Conservation (phyloP, 2,329 filamentous ascomycete genomes). For the Fusarium lateritium region DNA sequence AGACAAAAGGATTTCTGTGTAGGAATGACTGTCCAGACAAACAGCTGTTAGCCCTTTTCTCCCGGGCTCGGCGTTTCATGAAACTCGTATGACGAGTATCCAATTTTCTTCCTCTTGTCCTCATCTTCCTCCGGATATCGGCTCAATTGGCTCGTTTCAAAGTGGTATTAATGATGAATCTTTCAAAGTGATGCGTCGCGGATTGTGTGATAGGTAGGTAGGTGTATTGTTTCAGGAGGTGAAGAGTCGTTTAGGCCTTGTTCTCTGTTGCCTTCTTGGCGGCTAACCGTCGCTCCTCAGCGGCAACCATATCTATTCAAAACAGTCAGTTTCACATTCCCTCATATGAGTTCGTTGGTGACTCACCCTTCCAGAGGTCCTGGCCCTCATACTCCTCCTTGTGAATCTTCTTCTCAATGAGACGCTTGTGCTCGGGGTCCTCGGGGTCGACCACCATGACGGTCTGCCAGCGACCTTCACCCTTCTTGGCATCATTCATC, state of each 20-base stretch:
- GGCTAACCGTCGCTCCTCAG: slow-evolving; percentile 76
- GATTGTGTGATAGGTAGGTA: background rate
- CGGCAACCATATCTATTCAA: slow-evolving; percentile 81
- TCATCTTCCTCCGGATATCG: slow-evolving; percentile 4
- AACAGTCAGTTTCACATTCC: slow-evolving; percentile 19
- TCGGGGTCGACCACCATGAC: slow-evolving; percentile 84
- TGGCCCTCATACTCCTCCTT: slow-evolving; percentile 90
- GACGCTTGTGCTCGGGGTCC: slow-evolving; percentile 84
- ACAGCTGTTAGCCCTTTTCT: background rate
- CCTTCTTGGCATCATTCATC: slow-evolving; percentile 80
- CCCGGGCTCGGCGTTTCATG: slow-evolving; percentile 7
- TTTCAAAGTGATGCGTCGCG: slow-evolving; percentile 12
- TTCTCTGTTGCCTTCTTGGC: slow-evolving; percentile 54
- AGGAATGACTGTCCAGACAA: background rate
- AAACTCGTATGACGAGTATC: slow-evolving; percentile 9
- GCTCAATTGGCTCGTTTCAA: slow-evolving; percentile 6
- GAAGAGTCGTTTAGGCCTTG: slow-evolving; percentile 39
- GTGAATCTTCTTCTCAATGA: slow-evolving; percentile 90
- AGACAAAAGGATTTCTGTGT: background rate
- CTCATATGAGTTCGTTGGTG: background rate
- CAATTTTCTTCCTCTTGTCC: slow-evolving; percentile 12
- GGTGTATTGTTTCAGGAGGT: background rate
- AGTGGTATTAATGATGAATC: slow-evolving; percentile 28
- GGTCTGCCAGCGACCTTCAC: slow-evolving; percentile 86
- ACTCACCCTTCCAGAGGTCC: slow-evolving; percentile 90